Evolutionary conservation across 2,329 filamentous ascomycete species (phyloP).

Genomic region (Magnaporthiopsis incrustans): DNA sequence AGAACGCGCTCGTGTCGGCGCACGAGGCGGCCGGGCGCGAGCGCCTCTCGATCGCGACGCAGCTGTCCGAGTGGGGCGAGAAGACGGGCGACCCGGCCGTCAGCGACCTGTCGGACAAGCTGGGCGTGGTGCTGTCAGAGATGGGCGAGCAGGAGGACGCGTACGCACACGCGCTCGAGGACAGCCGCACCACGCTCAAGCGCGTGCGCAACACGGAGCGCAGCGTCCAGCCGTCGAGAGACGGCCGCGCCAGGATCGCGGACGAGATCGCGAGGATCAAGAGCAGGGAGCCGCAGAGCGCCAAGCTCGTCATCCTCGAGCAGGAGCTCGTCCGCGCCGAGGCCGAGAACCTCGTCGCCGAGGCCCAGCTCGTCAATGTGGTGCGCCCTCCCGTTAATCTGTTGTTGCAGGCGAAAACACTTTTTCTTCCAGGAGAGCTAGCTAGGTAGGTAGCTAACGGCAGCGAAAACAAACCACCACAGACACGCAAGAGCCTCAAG

Average conservation of each 20-base stretch:
- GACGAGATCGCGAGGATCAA: conserved; percentile 92
- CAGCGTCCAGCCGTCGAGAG: conserved; percentile 86
- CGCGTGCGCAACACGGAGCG: conserved; percentile 91
- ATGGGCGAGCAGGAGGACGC: conserved; percentile 88
- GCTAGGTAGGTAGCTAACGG: neutral
- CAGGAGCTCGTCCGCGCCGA: conserved; percentile 95
- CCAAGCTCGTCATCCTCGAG: conserved; percentile 75
- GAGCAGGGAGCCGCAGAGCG: conserved; percentile 81
- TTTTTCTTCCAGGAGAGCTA: no score
- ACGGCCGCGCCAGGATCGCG: conserved; percentile 76
- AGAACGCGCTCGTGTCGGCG: conserved; percentile 79
- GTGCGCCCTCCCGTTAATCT: conserved; percentile 39
- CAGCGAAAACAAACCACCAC: neutral
- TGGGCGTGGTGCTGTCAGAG: conserved; percentile 86
- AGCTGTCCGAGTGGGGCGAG: conserved; percentile 96
- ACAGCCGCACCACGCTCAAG: conserved; percentile 76
- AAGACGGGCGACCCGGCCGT: conserved; percentile 79
- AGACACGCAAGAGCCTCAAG: conserved; percentile 95
- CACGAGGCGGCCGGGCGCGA: conserved; percentile 82
- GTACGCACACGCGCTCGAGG: conserved; percentile 81
- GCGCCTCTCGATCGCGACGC: conserved; percentile 73
- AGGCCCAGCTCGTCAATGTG: conserved; percentile 92
- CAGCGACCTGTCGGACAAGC: conserved; percentile 88
- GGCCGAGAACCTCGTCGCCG: conserved; percentile 90
- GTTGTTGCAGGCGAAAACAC: no score